Evolutionary conservation across 2,329 filamentous ascomycete species (phyloP).

Genomic region (Cordyceps pruinosa): DNA sequence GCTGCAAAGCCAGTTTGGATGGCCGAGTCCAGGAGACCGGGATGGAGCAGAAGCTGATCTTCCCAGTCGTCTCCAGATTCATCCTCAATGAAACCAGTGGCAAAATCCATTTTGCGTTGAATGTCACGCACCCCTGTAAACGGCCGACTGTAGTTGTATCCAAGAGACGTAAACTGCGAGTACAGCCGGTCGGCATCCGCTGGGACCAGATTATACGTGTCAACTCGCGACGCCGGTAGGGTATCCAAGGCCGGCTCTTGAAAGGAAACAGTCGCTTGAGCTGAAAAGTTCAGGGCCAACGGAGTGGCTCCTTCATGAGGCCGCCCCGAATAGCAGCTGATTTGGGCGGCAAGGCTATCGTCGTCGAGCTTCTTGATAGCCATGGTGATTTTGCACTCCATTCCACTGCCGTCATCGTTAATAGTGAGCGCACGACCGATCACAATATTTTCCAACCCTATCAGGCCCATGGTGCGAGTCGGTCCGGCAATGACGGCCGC

Average conservation of each 20-base stretch:
- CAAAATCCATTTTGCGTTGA: not conserved
- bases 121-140: not conserved
- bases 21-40: not conserved
- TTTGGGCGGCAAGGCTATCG: not conserved
- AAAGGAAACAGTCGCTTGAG: not conserved
- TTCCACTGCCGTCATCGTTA: not conserved
- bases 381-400: not conserved
- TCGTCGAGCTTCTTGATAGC: not conserved
- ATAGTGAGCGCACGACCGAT: slow-evolving; percentile 1
- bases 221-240: not conserved
- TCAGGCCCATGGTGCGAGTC: not conserved
- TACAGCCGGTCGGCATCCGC: not conserved
- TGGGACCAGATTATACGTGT: not conserved
- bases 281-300: not conserved
- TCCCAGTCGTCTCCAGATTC: not conserved
- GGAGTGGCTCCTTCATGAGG: not conserved
- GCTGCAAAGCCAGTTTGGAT: slow-evolving; percentile 3
- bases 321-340: not conserved
- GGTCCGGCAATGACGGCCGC: slow-evolving; percentile 12
- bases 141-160: not conserved
- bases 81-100: not conserved
- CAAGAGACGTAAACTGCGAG: not conserved
- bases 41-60: slow-evolving; percentile 7
- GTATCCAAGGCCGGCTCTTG: not conserved
- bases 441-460: not conserved